Evolutionary conservation across 2,329 filamentous ascomycete species (phyloP).

Genomic region (Alternaria sp.): DNA sequence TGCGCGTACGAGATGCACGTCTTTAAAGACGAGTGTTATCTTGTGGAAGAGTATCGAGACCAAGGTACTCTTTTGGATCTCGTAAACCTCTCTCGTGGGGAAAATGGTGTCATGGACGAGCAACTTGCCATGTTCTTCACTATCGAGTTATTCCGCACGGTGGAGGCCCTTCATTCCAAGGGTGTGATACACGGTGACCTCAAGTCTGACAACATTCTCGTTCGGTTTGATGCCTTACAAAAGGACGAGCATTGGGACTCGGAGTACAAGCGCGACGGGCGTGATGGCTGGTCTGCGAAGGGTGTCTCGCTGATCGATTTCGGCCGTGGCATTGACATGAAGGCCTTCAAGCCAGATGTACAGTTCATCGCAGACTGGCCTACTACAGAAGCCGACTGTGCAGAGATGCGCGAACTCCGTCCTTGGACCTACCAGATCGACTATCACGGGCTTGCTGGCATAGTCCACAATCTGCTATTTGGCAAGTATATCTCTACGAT

Average conservation of each 20-base stretch:
- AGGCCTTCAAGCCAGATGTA: constrained; percentile 76
- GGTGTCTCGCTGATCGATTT: constrained; percentile 93
- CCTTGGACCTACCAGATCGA: constrained; percentile 99
- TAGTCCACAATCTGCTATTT: constrained; percentile 88
- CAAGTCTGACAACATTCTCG: constrained; percentile 93
- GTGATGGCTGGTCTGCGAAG: constrained; percentile 79
- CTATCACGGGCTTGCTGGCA: constrained; percentile 90
- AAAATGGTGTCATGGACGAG: constrained; percentile 85
- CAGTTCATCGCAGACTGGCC: constrained; percentile 97
- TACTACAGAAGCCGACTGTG: constrained; percentile 84
- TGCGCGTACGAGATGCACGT: constrained; percentile 90
- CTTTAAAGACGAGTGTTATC: constrained; percentile 87
- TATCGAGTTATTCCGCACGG: constrained; percentile 87
- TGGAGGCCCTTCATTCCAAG: constrained; percentile 84
- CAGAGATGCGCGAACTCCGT: constrained; percentile 91
- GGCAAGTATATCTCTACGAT: constrained; percentile 92
- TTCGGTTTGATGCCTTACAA: constrained; percentile 73
- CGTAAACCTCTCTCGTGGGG: constrained; percentile 83
- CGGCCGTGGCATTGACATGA: constrained; percentile 93
- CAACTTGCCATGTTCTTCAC: constrained; percentile 93
- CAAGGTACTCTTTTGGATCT: constrained; percentile 96
- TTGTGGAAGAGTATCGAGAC: constrained; percentile 85
- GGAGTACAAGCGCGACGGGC: constrained; percentile 77
- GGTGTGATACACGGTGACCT: constrained; percentile 90
- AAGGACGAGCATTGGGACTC: constrained; percentile 61